Base-by-base conservation (phyloP, 345 rosid species). In the Lagerstroemia speciosa region DNA sequence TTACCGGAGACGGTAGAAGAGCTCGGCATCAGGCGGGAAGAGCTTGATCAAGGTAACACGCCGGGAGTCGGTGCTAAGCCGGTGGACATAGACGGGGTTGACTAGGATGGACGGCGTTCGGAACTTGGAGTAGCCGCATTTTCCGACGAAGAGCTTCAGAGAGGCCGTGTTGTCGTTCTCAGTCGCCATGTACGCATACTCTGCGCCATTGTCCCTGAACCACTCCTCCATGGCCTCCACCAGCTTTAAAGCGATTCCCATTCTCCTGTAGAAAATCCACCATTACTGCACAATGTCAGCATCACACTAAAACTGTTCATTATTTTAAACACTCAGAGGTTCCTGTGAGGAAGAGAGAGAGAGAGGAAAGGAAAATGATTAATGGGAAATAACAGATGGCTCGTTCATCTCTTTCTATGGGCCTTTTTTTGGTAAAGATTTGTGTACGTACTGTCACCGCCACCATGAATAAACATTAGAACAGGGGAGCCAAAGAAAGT, bases 101-200 rank as follows among this genome's bases (percentile, higher is more conserved):
- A 94, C 97, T 45, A 94, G 79, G 71, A 92, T 73, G 17, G 86
- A 76, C 0, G 98, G 98, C 4, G 98, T 92, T 19, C 99, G 99
- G 89, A 88, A 87, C 78, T 79, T 87, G 62, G 91, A 75, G 78
- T 95, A 95, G 16, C 98, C 98, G 72, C 93, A 89, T 85, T 92
- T 92, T 70, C 73, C 79, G 79, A 93, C 92, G 83, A 95, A 95
- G 55, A 95, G 90, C 64, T 78, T 83, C 69, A 95, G 86, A 43
- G 98, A 95, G 61, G 99, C 90, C 71, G 63, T 62, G 82, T 95
- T 95, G 83, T 95, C 97, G 84, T 78, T 87, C 80, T 95, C 99
- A 0, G 98, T 92, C 22, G 97, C 98, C n/a, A 95, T 78, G 83
- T 95, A 95, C 0, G 97, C 77, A 66, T 95, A 95, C 57, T 83